Evolutionary conservation across 2,329 filamentous ascomycete species (phyloP), one percentile per base, ranked within the genome.

Genomic region (Colletotrichum sojae): DNA sequence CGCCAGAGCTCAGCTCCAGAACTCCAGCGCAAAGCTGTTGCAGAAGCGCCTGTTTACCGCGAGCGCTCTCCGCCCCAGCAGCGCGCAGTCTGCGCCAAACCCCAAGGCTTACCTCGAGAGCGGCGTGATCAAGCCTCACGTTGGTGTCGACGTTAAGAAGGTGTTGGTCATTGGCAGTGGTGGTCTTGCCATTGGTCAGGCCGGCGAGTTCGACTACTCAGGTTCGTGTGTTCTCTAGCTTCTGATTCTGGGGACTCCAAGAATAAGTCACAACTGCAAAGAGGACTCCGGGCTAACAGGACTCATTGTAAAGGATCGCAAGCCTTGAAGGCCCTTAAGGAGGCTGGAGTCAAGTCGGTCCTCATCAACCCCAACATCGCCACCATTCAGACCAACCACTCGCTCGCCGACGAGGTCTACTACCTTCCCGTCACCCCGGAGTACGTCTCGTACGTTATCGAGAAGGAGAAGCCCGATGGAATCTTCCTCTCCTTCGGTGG

Each of bases 351-450:
- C 70, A 84, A 91, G 74, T 97, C 95, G 10, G 93, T 98, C 63
- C 90, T 98, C 73, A 95, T 98, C 81, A 98, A 98, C 84, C 95
- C 95, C 76, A 98, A 98, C 81, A 98, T 98, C 80, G 95, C 95
- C 70, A 98, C 96, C 67, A 98, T 98, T 78, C 95, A 98, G 84
- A 98, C 95, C 75, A 94, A 97, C 81, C 95, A 98, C 87, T 91
- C 92, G 77, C 92, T 98, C 79, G 94, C 94, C 78, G 95, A 98
- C 79, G 95, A 98, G 84, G 93, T 98, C 77, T 98, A 98, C 88
- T 98, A 98, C 83, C 91, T 98, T 45, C 96, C 96, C 65, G 95
- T 99, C 76, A 99, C 96, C 18, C 93, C 95, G 73, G 95, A 98
- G 88, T 99, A 98, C 83, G 95, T 98, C 78, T 92, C 92, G 77